These are phyloP conservation scores for Debaryomyces sp. DNA, from an alignment of 1,139 yeast species.

Conservation along the genomic window DNA sequence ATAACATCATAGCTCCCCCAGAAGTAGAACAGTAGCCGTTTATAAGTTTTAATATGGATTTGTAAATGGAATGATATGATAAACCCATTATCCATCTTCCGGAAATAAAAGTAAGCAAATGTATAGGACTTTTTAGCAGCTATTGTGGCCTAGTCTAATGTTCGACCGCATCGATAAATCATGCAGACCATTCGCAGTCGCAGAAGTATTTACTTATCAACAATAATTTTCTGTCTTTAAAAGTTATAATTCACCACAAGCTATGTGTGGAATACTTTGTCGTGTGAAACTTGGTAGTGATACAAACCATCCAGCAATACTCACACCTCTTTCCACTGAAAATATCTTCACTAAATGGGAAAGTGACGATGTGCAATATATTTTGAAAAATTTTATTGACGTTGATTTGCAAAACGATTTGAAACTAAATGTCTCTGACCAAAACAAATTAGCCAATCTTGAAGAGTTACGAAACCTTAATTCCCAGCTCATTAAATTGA, in stretches of 20 bases:
- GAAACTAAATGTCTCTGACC: constrained; percentile 23
- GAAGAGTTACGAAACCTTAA: constrained; percentile 27
- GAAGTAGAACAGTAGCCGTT: too few relatives aligned
- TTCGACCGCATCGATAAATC: neutral
- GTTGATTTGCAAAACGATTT: constrained; percentile 18
- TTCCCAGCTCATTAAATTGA: constrained; percentile 24
- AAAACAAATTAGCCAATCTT: constrained; percentile 29
- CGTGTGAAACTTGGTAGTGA: constrained; percentile 9
- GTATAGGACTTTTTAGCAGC: neutral
- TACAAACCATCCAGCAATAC: neutral
- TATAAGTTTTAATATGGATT: too few relatives aligned
- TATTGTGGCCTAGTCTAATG: neutral
- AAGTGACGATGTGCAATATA: constrained; percentile 17
- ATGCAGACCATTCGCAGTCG: neutral
- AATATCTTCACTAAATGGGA: constrained; percentile 22
- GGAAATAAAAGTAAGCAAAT: too few relatives aligned
- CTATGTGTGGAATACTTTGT: constrained; percentile 28
- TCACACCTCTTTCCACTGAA: neutral
- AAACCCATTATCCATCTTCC: too few relatives aligned
- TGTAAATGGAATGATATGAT: too few relatives aligned
- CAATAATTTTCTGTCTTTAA: neutral
- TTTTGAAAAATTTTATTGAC: constrained; percentile 17
- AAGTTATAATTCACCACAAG: neutral
- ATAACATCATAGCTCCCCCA: too few relatives aligned
- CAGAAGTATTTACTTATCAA: neutral